Evolutionary conservation across 2,329 filamentous ascomycete species (phyloP).

Genomic region (Ophiostoma sp.): DNA sequence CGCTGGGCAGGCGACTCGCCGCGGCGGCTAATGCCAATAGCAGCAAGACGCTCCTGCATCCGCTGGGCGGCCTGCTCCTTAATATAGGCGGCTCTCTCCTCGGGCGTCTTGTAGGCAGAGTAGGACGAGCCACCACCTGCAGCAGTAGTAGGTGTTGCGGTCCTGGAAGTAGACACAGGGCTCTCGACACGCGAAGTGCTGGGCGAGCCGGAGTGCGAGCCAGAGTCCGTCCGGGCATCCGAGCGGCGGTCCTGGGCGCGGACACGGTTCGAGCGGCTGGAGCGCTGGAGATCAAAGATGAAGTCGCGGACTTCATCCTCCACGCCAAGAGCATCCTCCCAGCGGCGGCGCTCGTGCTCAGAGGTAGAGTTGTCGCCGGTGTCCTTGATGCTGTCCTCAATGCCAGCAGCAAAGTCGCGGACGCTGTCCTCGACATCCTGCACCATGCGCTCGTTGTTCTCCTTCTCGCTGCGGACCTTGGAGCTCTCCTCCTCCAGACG

Average conservation of each 20-base stretch:
- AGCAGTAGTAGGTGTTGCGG: slow-evolving; percentile 55
- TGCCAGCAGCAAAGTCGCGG: slow-evolving; percentile 76
- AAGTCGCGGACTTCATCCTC: slow-evolving; percentile 97
- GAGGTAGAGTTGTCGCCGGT: slow-evolving; percentile 71
- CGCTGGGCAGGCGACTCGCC: slow-evolving; percentile 82
- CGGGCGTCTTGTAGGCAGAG: slow-evolving; percentile 81
- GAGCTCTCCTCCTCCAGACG: slow-evolving; percentile 86
- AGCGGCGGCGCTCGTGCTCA: slow-evolving; percentile 88
- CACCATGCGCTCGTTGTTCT: slow-evolving; percentile 96
- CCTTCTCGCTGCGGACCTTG: slow-evolving; percentile 77
- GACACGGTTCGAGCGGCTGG: slow-evolving; percentile 73
- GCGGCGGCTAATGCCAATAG: slow-evolving; percentile 85
- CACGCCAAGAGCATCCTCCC: slow-evolving; percentile 94
- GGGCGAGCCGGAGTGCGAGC: slow-evolving; percentile 31
- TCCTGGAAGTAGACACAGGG: slow-evolving; percentile 39
- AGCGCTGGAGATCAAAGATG: slow-evolving; percentile 92
- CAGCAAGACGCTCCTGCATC: slow-evolving; percentile 94
- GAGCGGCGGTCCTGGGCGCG: slow-evolving; percentile 58
- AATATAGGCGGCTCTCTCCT: slow-evolving; percentile 93
- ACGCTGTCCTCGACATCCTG: slow-evolving; percentile 96
- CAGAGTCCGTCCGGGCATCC: slow-evolving; percentile 38
- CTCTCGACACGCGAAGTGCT: slow-evolving; percentile 34
- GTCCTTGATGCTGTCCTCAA: slow-evolving; percentile 87
- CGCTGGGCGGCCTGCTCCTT: slow-evolving; percentile 95
- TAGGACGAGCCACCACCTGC: slow-evolving; percentile 68